A percentile compares a stretch with the other conserved stretches of the same genome.
phyloP scores from a whole-genome alignment of 257 asterid species.

The Perilla frutescens region DNA sequence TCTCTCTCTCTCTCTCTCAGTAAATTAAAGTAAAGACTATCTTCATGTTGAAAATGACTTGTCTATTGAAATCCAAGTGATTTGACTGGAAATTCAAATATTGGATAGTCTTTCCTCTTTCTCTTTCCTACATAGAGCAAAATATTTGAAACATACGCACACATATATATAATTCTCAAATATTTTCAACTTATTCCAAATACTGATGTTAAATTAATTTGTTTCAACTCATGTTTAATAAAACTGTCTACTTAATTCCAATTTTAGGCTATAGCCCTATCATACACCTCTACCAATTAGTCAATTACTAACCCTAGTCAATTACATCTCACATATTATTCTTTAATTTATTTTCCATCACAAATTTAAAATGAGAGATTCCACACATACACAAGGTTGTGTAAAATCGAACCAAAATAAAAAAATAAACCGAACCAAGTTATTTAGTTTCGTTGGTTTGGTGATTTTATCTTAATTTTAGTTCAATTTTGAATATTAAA shows the following conservation, averaged over 20 bases:
- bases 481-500: too few relatives aligned
- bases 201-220: neutral
- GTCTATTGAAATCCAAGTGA: conserved; percentile 28
- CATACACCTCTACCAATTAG: neutral
- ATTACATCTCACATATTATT: too few relatives aligned
- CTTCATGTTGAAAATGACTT: conserved; percentile 32
- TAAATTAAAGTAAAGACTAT: neutral
- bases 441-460: too few relatives aligned
- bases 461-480: too few relatives aligned
- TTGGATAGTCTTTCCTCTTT: neutral
- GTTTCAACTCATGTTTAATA: too few relatives aligned
- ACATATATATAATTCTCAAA: neutral
- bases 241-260: neutral
- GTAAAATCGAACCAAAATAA: too few relatives aligned
- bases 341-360: too few relatives aligned
- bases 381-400: too few relatives aligned
- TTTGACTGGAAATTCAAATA: conserved; percentile 29
- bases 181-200: neutral
- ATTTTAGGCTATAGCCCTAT: too few relatives aligned
- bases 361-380: too few relatives aligned
- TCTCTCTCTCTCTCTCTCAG: conserved; percentile 13
- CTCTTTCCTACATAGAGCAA: neutral
- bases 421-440: too few relatives aligned
- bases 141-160: neutral
- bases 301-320: too few relatives aligned